Conservation (phyloP, 805 yeast species). For the Ogataea parapolymorpha region DNA sequence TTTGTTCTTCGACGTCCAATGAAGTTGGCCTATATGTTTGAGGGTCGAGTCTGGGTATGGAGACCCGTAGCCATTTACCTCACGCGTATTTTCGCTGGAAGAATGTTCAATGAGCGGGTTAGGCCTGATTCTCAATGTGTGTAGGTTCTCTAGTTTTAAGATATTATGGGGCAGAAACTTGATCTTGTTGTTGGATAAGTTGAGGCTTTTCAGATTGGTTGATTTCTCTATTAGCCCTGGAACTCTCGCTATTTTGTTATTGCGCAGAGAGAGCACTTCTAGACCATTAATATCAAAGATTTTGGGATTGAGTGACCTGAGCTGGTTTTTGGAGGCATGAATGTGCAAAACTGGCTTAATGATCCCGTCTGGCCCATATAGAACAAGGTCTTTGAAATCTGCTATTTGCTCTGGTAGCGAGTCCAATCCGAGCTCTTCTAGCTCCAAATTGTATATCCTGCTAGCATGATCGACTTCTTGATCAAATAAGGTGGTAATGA, state of each 20-base stretch:
- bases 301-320: slow-evolving; percentile 46
- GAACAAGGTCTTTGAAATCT: slow-evolving; percentile 54
- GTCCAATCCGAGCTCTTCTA: slow-evolving; percentile 46
- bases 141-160: slow-evolving; percentile 40
- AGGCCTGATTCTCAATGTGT: slow-evolving; percentile 52
- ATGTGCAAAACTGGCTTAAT: slow-evolving; percentile 41
- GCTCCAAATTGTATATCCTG: slow-evolving; percentile 39
- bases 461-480: slow-evolving; percentile 27
- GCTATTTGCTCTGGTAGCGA: slow-evolving; percentile 56
- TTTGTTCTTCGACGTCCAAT: slow-evolving; percentile 28
- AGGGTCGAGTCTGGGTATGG: slow-evolving; percentile 15
- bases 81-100: slow-evolving; percentile 11
- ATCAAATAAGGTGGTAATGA: slow-evolving; percentile 47
- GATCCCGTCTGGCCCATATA: slow-evolving; percentile 35
- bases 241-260: slow-evolving; percentile 43
- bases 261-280: slow-evolving; percentile 50
- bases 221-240: slow-evolving; percentile 47
- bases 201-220: slow-evolving; percentile 44
- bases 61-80: slow-evolving; percentile 25
- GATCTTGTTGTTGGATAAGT: slow-evolving; percentile 50
- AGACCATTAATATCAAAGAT: slow-evolving; percentile 48
- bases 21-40: slow-evolving; percentile 26
- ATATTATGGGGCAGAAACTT: slow-evolving; percentile 52
- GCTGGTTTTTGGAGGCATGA: slow-evolving; percentile 47
- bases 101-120: slow-evolving; percentile 39